phyloP scores from a whole-genome alignment of 1,139 yeast species.

The Suhomyces ambrosiae region DNA sequence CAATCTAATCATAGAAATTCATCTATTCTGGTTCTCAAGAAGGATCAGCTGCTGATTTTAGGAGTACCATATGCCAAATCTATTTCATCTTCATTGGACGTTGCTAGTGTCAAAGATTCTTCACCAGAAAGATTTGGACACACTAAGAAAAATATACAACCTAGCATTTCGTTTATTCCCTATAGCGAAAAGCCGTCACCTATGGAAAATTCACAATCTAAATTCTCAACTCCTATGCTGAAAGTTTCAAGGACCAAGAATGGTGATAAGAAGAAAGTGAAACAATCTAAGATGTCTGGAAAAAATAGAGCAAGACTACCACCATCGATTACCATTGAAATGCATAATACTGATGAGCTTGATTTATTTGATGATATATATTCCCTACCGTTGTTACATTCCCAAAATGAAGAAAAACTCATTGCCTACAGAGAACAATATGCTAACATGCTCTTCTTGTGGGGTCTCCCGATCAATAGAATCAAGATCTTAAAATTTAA shows the following conservation, averaged over 20 bases:
- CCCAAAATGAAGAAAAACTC: slow-evolving; percentile 48
- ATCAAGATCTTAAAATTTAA: slow-evolving; percentile 79
- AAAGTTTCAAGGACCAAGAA: slow-evolving; percentile 2
- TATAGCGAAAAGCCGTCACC: slow-evolving; percentile 3
- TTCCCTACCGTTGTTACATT: slow-evolving; percentile 48
- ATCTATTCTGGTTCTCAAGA: slow-evolving; percentile 25
- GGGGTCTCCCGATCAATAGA: slow-evolving; percentile 82
- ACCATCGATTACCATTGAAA: slow-evolving; percentile 52
- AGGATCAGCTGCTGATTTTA: slow-evolving; percentile 20
- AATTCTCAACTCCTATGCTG: slow-evolving; percentile 5
- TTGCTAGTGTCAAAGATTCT: slow-evolving; percentile 28
- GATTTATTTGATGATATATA: slow-evolving; percentile 56
- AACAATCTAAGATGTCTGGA: slow-evolving; percentile 7
- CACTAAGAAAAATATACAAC: slow-evolving; percentile 14
- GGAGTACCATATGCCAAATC: slow-evolving; percentile 21
- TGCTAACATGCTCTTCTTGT: slow-evolving; percentile 74
- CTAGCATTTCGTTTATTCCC: slow-evolving; percentile 4
- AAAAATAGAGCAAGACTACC: slow-evolving; percentile 26
- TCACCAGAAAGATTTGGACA: slow-evolving; percentile 28
- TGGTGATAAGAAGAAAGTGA: slow-evolving; percentile 4
- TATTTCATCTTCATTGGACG: slow-evolving; percentile 32
- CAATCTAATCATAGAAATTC: slow-evolving; percentile 19
- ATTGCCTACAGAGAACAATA: slow-evolving; percentile 66
- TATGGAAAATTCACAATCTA: slow-evolving; percentile 4
- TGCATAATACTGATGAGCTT: slow-evolving; percentile 56